A percentile compares a stretch with the other conserved stretches of the same genome.
Conservation (phyloP, 2,329 filamentous ascomycete genomes). For the Zymoseptoria tritici region DNA sequence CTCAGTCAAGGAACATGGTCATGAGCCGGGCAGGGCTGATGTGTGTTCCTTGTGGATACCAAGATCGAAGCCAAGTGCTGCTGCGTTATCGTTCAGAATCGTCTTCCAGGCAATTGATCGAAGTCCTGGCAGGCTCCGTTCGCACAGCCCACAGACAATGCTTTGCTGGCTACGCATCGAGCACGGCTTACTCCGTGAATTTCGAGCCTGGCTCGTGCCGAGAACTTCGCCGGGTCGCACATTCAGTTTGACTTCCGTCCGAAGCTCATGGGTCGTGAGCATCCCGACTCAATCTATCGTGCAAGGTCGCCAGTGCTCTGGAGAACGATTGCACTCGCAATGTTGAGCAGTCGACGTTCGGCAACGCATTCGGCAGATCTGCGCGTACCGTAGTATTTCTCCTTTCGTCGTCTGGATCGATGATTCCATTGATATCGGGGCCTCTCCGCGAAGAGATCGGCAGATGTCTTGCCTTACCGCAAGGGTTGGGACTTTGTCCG, state of each 20-base stretch:
- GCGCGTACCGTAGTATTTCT: neutral
- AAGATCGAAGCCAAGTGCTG: neutral
- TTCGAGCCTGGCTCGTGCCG: neutral
- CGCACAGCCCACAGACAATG: neutral
- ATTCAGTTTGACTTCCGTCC: neutral
- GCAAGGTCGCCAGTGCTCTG: neutral
- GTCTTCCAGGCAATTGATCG: neutral
- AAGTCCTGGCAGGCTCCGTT: neutral
- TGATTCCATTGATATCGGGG: neutral
- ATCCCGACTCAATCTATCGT: neutral
- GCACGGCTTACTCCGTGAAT: neutral
- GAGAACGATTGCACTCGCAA: neutral
- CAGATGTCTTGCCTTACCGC: neutral
- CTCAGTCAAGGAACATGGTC: neutral
- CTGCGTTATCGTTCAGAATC: neutral
- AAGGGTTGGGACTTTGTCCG: neutral
- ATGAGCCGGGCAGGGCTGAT: neutral
- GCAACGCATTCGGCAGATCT: neutral
- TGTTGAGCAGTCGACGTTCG: neutral
- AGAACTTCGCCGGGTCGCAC: neutral
- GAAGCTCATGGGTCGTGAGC: neutral
- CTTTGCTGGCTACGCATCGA: neutral
- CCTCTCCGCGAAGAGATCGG: neutral
- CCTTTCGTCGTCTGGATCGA: neutral
- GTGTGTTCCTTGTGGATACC: neutral